Conservation (phyloP, 768 basidiomycete species). For the Astraeus odoratus region DNA sequence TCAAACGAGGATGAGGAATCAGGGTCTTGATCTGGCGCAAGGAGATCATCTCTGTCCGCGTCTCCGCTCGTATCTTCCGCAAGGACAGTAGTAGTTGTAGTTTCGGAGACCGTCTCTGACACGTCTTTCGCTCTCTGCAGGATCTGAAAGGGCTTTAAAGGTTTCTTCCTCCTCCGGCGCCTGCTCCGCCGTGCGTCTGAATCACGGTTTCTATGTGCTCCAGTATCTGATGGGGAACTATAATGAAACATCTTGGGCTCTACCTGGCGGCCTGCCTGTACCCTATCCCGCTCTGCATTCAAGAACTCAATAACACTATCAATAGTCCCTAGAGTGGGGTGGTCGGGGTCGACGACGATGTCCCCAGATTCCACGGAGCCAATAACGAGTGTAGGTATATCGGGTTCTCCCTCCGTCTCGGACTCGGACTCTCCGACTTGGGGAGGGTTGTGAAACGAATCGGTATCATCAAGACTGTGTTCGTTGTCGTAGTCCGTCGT, state of each 20-base stretch:
- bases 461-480: neutral
- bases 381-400: constrained; percentile 19
- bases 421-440: constrained; percentile 20
- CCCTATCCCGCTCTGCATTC: constrained; percentile 58
- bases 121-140: constrained; percentile 16
- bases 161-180: constrained; percentile 34
- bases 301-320: constrained; percentile 72
- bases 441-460: constrained; percentile 7
- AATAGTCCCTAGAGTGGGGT: constrained; percentile 66
- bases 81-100: constrained; percentile 11
- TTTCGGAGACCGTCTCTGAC: constrained; percentile 18
- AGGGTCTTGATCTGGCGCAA: constrained; percentile 12
- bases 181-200: constrained; percentile 33
- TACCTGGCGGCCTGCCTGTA: constrained; percentile 36
- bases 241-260: constrained; percentile 22
- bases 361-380: constrained; percentile 18
- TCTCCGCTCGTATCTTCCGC: constrained; percentile 21
- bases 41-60: constrained; percentile 19
- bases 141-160: constrained; percentile 23
- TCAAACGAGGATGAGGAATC: constrained; percentile 26
- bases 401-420: constrained; percentile 34
- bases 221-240: constrained; percentile 31
- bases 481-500: constrained; percentile 12
- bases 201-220: constrained; percentile 32
- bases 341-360: constrained; percentile 26